A percentile compares a stretch with the other conserved stretches of the same genome.
These are phyloP conservation scores for Hysterium pulicare DNA, from an alignment of 2,329 filamentous ascomycete species.

Conservation along the genomic window DNA sequence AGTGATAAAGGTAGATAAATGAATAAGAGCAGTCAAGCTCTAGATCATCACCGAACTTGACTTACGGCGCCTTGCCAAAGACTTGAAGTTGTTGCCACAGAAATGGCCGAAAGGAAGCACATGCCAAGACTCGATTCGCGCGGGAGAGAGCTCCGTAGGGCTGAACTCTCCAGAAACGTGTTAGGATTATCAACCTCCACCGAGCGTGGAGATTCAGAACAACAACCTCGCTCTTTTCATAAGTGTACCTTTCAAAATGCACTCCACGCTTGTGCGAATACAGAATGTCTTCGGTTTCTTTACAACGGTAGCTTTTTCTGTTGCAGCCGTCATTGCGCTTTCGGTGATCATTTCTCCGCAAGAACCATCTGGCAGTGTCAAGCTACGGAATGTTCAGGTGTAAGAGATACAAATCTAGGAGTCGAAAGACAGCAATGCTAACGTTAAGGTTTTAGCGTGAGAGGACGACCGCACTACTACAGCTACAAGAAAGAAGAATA, in stretches of 20 bases:
- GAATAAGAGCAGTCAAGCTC: too few species aligned
- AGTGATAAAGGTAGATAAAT: too few species aligned
- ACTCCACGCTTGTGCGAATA: conserved; percentile 77
- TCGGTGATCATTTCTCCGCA: conserved; percentile 72
- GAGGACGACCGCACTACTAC: conserved; percentile 95
- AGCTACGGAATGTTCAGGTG: conserved; percentile 79
- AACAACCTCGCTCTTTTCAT: not conserved
- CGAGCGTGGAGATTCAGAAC: not conserved
- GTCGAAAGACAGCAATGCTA: too few species aligned
- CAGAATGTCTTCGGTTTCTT: conserved; percentile 98
- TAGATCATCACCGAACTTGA: too few species aligned
- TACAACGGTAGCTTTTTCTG: conserved; percentile 83
- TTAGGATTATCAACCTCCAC: conserved; percentile 20
- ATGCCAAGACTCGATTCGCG: too few species aligned
- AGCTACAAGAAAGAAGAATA: conserved; percentile 91
- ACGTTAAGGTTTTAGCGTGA: conserved; percentile 65
- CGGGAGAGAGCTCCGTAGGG: conserved; percentile 9
- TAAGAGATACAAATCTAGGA: conserved; percentile 45
- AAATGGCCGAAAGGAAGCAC: too few species aligned
- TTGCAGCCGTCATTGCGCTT: conserved; percentile 75
- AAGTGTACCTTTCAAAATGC: conserved; percentile 66
- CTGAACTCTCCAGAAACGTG: conserved; percentile 32
- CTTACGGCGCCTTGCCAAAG: too few species aligned
- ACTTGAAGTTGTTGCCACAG: too few species aligned
- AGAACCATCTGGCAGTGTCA: conserved; percentile 62